A percentile compares a stretch with the other conserved stretches of the same genome.
These are phyloP conservation scores for Dipteronia sinensis DNA, from an alignment of 345 rosid species.

Conservation along the genomic window DNA sequence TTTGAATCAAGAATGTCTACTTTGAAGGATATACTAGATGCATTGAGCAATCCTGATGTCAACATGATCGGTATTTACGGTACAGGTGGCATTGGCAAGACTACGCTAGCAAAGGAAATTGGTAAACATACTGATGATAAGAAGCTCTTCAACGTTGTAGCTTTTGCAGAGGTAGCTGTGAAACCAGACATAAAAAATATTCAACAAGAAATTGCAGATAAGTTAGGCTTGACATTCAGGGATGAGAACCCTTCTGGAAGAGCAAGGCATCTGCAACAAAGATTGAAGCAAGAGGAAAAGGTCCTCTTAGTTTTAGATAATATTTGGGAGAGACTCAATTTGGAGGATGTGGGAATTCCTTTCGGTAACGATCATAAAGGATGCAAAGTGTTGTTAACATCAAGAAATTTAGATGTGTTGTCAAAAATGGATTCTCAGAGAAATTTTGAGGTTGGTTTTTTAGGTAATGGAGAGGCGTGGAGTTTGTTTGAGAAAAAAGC, in stretches of 20 bases:
- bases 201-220: constrained; percentile 1
- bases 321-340: too few relatives aligned
- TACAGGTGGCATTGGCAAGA: constrained; percentile 8
- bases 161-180: background rate
- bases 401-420: too few relatives aligned
- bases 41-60: background rate
- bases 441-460: too few relatives aligned
- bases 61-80: constrained; percentile 14
- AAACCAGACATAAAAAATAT: background rate
- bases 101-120: background rate
- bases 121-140: too few relatives aligned
- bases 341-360: too few relatives aligned
- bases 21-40: background rate
- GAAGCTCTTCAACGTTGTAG: background rate
- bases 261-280: background rate
- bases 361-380: too few relatives aligned
- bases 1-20: constrained; percentile 19
- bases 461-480: too few relatives aligned
- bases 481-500: too few relatives aligned
- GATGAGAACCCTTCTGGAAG: too few relatives aligned
- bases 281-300: background rate
- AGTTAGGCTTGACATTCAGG: background rate
- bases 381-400: too few relatives aligned
- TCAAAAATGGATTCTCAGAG: too few relatives aligned
- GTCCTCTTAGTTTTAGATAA: background rate